A percentile compares a stretch with the other conserved stretches of the same genome.
Conservation (phyloP, 108 stramenopile genomes). For the Bacterosira constricta region DNA sequence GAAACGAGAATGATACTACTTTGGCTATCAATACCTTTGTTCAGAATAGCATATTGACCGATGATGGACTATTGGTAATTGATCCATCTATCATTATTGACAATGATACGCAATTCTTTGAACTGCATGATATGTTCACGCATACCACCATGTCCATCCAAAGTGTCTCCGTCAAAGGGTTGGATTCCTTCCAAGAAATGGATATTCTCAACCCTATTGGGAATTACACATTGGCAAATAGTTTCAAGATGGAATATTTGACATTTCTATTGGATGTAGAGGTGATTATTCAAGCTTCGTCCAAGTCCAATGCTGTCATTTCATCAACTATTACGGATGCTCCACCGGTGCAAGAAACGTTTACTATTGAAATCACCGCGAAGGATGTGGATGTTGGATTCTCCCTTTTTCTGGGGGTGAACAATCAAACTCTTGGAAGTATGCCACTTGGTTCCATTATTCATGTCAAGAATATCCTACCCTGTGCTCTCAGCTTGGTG, state of each 20-base stretch:
- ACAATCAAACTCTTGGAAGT: constrained; percentile 34
- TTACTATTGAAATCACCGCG: constrained; percentile 37
- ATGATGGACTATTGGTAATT: constrained; percentile 43
- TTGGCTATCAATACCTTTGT: constrained; percentile 13
- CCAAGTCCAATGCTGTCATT: constrained; percentile 17
- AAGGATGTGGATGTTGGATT: constrained; percentile 41
- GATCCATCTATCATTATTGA: constrained; percentile 26
- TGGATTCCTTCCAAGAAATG: constrained; percentile 42
- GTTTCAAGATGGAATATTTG: constrained; percentile 41
- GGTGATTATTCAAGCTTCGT: constrained; percentile 27
- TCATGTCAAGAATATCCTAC: constrained; percentile 49
- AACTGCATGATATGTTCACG: constrained; percentile 4
- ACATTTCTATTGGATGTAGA: constrained; percentile 40
- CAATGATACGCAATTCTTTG: background rate
- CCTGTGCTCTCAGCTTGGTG: constrained; percentile 58
- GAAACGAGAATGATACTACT: background rate
- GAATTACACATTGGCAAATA: constrained; percentile 46
- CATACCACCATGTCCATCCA: constrained; percentile 33
- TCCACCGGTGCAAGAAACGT: constrained; percentile 28
- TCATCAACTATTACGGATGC: constrained; percentile 1
- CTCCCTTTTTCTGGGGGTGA: constrained; percentile 47
- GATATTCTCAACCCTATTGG: constrained; percentile 44
- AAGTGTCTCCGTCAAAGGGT: constrained; percentile 34
- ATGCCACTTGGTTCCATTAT: constrained; percentile 56
- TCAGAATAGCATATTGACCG: constrained; percentile 31